Evolutionary conservation across 2,329 filamentous ascomycete genomes (phyloP).

Genomic region (Cryphonectria radicalis): DNA sequence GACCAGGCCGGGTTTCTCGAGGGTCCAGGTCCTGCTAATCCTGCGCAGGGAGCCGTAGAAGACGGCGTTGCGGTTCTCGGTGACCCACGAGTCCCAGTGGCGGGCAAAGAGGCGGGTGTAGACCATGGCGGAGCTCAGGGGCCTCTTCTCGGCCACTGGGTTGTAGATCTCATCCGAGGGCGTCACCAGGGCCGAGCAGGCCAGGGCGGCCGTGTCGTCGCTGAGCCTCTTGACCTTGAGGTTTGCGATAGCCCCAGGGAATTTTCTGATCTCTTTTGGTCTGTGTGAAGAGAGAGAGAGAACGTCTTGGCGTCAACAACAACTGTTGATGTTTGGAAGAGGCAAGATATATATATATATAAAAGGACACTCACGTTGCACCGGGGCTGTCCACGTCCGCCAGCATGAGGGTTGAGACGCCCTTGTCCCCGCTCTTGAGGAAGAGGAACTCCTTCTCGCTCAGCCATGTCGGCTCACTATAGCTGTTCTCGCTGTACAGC

Average conservation of each 20-base stretch:
- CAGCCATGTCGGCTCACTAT: constrained; percentile 78
- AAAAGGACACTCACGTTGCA: constrained; percentile 42
- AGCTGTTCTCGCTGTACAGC: constrained; percentile 66
- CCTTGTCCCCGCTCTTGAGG: constrained; percentile 56
- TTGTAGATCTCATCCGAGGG: constrained; percentile 73
- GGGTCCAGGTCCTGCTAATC: constrained; percentile 44
- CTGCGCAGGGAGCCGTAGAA: constrained; percentile 70
- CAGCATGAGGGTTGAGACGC: constrained; percentile 51
- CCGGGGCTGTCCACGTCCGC: constrained; percentile 42
- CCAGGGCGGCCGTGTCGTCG: constrained; percentile 56
- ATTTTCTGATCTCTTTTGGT: constrained; percentile 50
- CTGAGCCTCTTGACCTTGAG: constrained; percentile 60
- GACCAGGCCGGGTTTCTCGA: constrained; percentile 52
- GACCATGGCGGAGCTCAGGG: constrained; percentile 67
- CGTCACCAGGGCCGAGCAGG: constrained; percentile 66
- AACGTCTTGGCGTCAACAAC: not conserved
- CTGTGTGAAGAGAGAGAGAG: constrained; percentile 33
- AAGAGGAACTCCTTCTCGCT: constrained; percentile 64
- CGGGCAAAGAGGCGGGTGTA: constrained; percentile 78
- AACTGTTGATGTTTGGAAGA: not conserved
- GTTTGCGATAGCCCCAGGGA: constrained; percentile 61
- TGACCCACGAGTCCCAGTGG: constrained; percentile 81
- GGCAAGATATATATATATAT: not conserved
- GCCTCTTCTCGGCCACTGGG: constrained; percentile 61
- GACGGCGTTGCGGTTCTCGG: constrained; percentile 70